A percentile compares a stretch with the other conserved stretches of the same genome.
Evolutionary conservation across 768 basidiomycete genomes (phyloP).

Genomic region (Suillus variegatus): DNA sequence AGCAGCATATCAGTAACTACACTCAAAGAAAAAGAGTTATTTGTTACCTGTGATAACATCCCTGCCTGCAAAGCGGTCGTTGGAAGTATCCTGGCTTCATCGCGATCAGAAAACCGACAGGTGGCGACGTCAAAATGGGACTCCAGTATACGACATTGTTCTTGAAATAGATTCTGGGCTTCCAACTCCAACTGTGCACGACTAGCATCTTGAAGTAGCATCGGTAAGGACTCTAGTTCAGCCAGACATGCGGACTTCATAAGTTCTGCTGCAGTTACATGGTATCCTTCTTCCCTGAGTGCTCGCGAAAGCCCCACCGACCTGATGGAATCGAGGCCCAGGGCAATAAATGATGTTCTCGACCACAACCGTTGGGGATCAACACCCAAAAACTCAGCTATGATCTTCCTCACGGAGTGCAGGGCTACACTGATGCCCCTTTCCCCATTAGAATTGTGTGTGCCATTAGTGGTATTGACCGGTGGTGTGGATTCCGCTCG

Average conservation of each 20-base stretch:
- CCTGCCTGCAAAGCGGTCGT: conserved; percentile 48
- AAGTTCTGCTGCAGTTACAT: conserved; percentile 38
- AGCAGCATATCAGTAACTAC: background rate
- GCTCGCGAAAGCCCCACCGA: conserved; percentile 43
- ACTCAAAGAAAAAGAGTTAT: background rate
- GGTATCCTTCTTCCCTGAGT: conserved; percentile 35
- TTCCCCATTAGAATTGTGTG: conserved; percentile 1
- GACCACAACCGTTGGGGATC: conserved; percentile 15
- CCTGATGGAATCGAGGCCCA: conserved; percentile 51
- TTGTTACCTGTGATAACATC: conserved; percentile 48
- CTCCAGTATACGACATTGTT: conserved; percentile 4
- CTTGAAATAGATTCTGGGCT: conserved; percentile 9
- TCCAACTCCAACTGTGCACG: background rate
- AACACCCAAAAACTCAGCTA: conserved; percentile 22
- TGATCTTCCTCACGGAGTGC: conserved; percentile 13
- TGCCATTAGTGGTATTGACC: background rate
- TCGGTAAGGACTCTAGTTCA: conserved; percentile 7
- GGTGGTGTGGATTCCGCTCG: background rate
- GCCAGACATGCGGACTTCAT: conserved; percentile 24
- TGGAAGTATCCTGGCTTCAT: conserved; percentile 38
- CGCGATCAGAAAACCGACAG: conserved; percentile 26
- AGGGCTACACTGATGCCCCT: conserved; percentile 7
- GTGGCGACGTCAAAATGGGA: conserved; percentile 13
- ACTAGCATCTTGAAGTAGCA: background rate
- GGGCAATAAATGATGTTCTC: conserved; percentile 40